Conservation (phyloP, 2,329 filamentous ascomycete species). For the Talaromyces sp. region DNA sequence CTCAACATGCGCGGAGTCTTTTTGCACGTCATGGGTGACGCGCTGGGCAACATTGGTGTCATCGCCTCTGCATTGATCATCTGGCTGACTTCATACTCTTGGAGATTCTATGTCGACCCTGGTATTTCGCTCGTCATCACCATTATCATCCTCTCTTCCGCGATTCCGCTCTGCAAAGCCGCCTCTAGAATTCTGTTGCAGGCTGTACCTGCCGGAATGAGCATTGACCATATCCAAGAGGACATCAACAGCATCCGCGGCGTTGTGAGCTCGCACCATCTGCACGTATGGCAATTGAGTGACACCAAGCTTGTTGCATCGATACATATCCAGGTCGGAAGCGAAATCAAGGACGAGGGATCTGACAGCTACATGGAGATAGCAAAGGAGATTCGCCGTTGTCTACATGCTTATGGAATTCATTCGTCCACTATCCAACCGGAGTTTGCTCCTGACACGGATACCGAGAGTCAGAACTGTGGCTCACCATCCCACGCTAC, state of each 20-base stretch:
- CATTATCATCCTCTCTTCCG: conserved; percentile 61
- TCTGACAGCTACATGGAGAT: conserved; percentile 84
- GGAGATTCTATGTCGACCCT: conserved; percentile 85
- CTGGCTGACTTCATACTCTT: conserved; percentile 80
- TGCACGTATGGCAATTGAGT: conserved; percentile 96
- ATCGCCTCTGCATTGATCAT: conserved; percentile 73
- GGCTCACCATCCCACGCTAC: not conserved
- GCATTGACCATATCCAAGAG: conserved; percentile 83
- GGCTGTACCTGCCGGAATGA: conserved; percentile 85
- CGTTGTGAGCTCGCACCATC: conserved; percentile 86
- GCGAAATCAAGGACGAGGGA: conserved; percentile 80
- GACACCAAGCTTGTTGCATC: conserved; percentile 93
- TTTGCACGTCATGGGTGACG: conserved; percentile 58
- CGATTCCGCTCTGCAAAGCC: conserved; percentile 53
- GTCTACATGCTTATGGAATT: conserved; percentile 92
- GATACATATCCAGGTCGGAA: conserved; percentile 88
- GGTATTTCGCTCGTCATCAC: conserved; percentile 93
- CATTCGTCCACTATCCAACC: conserved; percentile 97
- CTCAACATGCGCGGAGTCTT: conserved; percentile 88
- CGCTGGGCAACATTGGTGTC: conserved; percentile 50
- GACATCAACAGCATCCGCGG: conserved; percentile 85
- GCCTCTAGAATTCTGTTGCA: conserved; percentile 80
- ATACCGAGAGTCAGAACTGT: conserved; percentile 28
- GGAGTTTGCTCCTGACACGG: conserved; percentile 60
- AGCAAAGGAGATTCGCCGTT: conserved; percentile 76